Evolutionary conservation across 2,329 filamentous ascomycete species (phyloP).

Genomic region (Cercospora sp.): DNA sequence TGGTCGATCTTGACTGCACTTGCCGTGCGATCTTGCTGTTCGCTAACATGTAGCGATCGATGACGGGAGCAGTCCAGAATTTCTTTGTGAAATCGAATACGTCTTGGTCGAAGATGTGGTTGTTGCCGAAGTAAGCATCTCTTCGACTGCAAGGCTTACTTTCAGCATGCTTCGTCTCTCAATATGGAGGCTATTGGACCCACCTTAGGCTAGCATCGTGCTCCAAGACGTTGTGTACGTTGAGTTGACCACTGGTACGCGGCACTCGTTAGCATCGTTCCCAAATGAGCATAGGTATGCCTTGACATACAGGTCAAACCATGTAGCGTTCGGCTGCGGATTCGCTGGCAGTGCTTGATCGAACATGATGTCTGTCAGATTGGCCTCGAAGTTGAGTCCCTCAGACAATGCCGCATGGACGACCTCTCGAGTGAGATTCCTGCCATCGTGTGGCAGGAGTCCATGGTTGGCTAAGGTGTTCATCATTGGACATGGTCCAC

Average conservation of each 20-base stretch:
- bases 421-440: slow-evolving; percentile 24
- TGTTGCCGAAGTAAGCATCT: slow-evolving; percentile 55
- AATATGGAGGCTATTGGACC: neutral
- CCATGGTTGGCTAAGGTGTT: slow-evolving; percentile 29
- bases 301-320: slow-evolving; percentile 24
- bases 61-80: slow-evolving; percentile 50
- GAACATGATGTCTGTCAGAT: slow-evolving; percentile 25
- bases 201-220: slow-evolving; percentile 25
- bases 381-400: slow-evolving; percentile 27
- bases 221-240: slow-evolving; percentile 27
- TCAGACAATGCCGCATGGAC: slow-evolving; percentile 24
- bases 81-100: slow-evolving; percentile 50
- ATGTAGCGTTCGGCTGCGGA: slow-evolving; percentile 28
- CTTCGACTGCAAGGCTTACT: neutral
- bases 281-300: neutral
- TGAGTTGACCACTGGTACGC: slow-evolving; percentile 10
- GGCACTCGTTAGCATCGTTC: neutral
- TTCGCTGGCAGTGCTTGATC: slow-evolving; percentile 26
- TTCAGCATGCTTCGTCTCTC: neutral
- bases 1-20: slow-evolving; percentile 48
- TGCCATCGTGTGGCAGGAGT: slow-evolving; percentile 28
- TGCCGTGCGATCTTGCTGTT: slow-evolving; percentile 51
- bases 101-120: slow-evolving; percentile 55
- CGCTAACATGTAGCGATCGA: slow-evolving; percentile 49
- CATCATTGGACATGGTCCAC: slow-evolving; percentile 17